Percentiles rank a stretch among this genome's conserved stretches.
phyloP scores from a whole-genome alignment of 257 asterid genomes.

The Solanum pinnatisectum region DNA sequence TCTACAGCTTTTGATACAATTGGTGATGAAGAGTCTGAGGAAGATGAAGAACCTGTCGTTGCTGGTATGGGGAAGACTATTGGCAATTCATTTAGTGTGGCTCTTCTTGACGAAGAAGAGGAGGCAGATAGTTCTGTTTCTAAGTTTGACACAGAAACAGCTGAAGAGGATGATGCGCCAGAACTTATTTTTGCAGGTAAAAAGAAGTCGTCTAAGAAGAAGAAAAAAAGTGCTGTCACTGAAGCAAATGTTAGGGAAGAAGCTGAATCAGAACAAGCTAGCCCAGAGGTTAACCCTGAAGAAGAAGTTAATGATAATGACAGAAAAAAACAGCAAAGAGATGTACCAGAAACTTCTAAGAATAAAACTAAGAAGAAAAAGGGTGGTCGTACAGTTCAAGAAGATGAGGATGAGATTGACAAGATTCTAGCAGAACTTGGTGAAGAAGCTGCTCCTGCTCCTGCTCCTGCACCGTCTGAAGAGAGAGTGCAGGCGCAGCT shows the following conservation, averaged over 20 bases:
- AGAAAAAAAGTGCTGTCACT: conserved; percentile 22
- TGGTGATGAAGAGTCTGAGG: conserved; percentile 31
- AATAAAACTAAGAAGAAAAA: conserved; percentile 81
- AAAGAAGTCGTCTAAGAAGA: conserved; percentile 81
- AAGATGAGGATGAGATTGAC: conserved; percentile 7
- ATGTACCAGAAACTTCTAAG: conserved; percentile 42
- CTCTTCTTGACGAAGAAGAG: conserved; percentile 18
- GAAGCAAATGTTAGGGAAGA: neutral
- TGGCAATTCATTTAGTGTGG: neutral
- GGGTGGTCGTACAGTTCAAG: conserved; percentile 2
- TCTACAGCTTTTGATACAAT: conserved; percentile 14
- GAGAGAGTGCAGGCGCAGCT: neutral
- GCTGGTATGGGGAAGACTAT: conserved; percentile 43
- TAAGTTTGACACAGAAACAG: conserved; percentile 20
- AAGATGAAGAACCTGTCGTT: conserved; percentile 33
- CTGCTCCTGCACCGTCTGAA: neutral
- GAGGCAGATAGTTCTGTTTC: conserved; percentile 27
- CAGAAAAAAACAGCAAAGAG: conserved; percentile 13
- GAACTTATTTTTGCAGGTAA: conserved; percentile 60
- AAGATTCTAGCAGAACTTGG: conserved; percentile 5
- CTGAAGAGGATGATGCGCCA: conserved; percentile 32
- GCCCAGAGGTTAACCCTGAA: neutral
- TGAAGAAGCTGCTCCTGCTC: neutral
- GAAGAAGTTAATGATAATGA: conserved; percentile 1
- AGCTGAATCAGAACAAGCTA: conserved; percentile 10